Conservation (phyloP, 306 rosid genomes). For the Pterocarpus macrocarpus region DNA sequence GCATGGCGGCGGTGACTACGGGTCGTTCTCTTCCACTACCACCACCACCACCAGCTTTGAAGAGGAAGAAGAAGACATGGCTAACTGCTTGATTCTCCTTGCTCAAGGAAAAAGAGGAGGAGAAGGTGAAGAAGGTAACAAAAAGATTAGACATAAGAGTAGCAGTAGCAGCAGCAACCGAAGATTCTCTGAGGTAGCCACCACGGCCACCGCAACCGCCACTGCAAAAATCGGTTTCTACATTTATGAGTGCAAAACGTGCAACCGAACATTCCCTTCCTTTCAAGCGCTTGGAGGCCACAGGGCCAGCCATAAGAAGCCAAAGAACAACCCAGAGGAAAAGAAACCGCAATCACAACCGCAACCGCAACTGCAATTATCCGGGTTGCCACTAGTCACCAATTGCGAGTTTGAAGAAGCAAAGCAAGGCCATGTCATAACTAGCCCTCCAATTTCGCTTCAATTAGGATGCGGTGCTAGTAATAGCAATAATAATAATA, state of each 20-base stretch:
- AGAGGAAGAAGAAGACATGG: constrained; percentile 94
- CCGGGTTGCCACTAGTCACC: background rate
- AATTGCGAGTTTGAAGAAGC: constrained; percentile 42
- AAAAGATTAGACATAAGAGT: background rate
- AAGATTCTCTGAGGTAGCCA: constrained; percentile 4
- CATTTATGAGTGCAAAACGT: constrained; percentile 89
- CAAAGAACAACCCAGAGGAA: constrained; percentile 46
- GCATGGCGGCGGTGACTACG: constrained; percentile 42
- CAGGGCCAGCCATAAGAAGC: constrained; percentile 92
- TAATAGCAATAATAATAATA: background rate
- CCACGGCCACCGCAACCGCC: background rate
- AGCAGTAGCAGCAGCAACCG: background rate
- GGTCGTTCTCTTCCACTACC: constrained; percentile 62
- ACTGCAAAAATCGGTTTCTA: constrained; percentile 47
- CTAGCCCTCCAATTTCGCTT: constrained; percentile 17
- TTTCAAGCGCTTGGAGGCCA: constrained; percentile 99
- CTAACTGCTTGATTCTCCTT: constrained; percentile 86
- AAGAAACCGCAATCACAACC: constrained; percentile 32
- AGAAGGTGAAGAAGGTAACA: background rate
- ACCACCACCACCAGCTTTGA: constrained; percentile 30
- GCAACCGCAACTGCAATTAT: background rate
- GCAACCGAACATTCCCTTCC: constrained; percentile 86
- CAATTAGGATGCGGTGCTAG: constrained; percentile 46
- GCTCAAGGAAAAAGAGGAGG: constrained; percentile 62
- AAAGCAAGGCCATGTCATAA: constrained; percentile 30